These are phyloP conservation scores for Tremella mesenterica DNA, from an alignment of 768 basidiomycete genomes.

Conservation along the genomic window DNA sequence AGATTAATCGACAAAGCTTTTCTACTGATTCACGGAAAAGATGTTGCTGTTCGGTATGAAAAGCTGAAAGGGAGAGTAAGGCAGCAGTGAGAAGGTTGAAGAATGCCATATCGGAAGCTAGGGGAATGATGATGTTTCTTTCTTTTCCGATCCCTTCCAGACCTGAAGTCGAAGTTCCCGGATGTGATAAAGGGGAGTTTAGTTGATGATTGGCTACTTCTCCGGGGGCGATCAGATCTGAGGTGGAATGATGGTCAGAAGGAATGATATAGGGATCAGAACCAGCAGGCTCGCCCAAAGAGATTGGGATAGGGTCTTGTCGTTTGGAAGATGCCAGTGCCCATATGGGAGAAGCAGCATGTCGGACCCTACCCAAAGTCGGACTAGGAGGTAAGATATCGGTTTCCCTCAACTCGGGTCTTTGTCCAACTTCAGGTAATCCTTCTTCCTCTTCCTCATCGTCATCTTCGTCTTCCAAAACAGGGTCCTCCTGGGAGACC, in stretches of 20 bases:
- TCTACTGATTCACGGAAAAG: constrained; percentile 51
- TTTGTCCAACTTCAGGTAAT: neutral
- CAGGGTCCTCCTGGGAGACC: constrained; percentile 3
- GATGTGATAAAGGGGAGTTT: neutral
- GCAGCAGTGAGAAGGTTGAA: constrained; percentile 60
- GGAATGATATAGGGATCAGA: no score
- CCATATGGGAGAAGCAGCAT: constrained; percentile 38
- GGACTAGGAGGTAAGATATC: constrained; percentile 29
- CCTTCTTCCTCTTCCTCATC: constrained; percentile 12
- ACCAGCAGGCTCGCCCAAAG: neutral
- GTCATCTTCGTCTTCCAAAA: constrained; percentile 14
- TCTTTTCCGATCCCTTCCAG: constrained; percentile 6
- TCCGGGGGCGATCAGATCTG: no score
- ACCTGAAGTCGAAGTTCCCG: neutral
- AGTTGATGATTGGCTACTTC: neutral
- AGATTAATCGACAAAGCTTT: constrained; percentile 47
- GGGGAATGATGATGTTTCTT: constrained; percentile 63
- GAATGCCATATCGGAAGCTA: constrained; percentile 72
- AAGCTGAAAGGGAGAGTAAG: constrained; percentile 51
- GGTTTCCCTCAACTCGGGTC: no score
- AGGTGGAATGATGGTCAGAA: no score
- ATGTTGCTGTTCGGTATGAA: constrained; percentile 50
- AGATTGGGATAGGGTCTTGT: constrained; percentile 7
- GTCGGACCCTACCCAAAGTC: constrained; percentile 15
- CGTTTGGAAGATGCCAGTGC: constrained; percentile 34